A percentile compares a stretch with the other conserved stretches of the same genome.
phyloP scores from a whole-genome alignment of 2,329 filamentous ascomycete species.

The Bretziella fagacearum region DNA sequence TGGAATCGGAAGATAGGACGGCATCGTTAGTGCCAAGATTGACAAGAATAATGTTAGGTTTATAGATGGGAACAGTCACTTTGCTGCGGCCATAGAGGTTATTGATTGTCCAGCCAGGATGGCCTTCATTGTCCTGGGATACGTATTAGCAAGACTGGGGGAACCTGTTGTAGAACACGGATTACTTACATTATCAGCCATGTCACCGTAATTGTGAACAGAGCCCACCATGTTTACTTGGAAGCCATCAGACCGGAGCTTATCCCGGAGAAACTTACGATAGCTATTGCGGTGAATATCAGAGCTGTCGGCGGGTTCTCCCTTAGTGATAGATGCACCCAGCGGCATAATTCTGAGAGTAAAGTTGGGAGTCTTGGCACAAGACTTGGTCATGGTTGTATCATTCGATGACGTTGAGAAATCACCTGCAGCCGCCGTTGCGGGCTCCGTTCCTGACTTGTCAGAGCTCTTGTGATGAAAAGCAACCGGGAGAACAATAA shows the following conservation, averaged over 20 bases:
- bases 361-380: slow-evolving; percentile 7
- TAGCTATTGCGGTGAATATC: slow-evolving; percentile 21
- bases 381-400: background rate
- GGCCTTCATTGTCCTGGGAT: slow-evolving; percentile 17
- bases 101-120: slow-evolving; percentile 13
- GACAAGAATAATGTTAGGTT: slow-evolving; percentile 18
- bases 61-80: slow-evolving; percentile 4
- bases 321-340: slow-evolving; percentile 23
- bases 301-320: slow-evolving; percentile 15
- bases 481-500: too few species aligned
- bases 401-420: background rate
- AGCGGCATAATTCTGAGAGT: slow-evolving; percentile 23
- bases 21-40: slow-evolving; percentile 19
- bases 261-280: slow-evolving; percentile 21
- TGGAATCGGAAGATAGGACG: slow-evolving; percentile 1
- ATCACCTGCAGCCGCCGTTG: background rate
- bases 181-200: slow-evolving; percentile 18
- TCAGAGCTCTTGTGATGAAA: too few species aligned
- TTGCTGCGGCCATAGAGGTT: slow-evolving; percentile 5
- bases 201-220: slow-evolving; percentile 23
- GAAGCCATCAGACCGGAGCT: slow-evolving; percentile 19
- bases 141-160: background rate
- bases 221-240: slow-evolving; percentile 26
- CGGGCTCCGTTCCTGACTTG: too few species aligned
- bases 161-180: background rate